A percentile compares a stretch with the other conserved stretches of the same genome.
phyloP scores from a whole-genome alignment of 2,329 filamentous ascomycete genomes.

The Ophiostoma quercus region DNA sequence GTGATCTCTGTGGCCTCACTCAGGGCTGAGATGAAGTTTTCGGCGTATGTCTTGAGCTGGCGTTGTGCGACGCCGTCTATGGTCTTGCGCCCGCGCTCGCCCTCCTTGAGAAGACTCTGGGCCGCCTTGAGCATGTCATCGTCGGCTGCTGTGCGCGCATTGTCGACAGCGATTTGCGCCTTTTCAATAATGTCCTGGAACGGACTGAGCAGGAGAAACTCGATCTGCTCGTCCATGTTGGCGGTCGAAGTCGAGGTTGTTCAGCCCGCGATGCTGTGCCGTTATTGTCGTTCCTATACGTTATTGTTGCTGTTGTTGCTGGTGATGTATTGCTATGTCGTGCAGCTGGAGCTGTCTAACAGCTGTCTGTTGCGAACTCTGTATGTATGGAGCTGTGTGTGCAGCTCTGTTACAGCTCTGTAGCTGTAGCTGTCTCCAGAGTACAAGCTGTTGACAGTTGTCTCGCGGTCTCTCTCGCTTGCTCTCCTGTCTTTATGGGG shows the following conservation, averaged over 20 bases:
- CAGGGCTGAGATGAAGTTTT: slow-evolving; percentile 47
- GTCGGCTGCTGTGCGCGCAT: slow-evolving; percentile 40
- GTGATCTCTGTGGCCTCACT: slow-evolving; percentile 51
- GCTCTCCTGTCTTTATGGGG: slow-evolving; percentile 13
- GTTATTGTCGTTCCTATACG: neutral
- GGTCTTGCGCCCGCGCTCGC: slow-evolving; percentile 39
- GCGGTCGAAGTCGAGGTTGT: neutral
- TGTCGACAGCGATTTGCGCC: slow-evolving; percentile 43
- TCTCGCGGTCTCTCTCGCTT: neutral
- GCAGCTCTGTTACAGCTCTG: neutral
- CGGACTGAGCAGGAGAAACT: slow-evolving; percentile 45
- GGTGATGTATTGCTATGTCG: neutral
- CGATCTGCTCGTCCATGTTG: slow-evolving; percentile 29
- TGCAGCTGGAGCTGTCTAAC: neutral
- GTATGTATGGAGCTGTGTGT: neutral
- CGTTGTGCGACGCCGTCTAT: slow-evolving; percentile 50
- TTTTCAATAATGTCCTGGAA: slow-evolving; percentile 52
- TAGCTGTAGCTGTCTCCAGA: slow-evolving; percentile 1
- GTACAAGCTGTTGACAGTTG: neutral
- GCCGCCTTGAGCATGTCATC: slow-evolving; percentile 48
- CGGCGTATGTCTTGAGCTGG: slow-evolving; percentile 45
- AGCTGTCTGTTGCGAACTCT: neutral
- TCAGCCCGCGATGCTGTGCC: neutral
- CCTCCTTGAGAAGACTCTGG: slow-evolving; percentile 36
- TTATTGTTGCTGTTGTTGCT: neutral